Conservation (phyloP, 106 monocot genomes). For the Dendrobium catenatum region DNA sequence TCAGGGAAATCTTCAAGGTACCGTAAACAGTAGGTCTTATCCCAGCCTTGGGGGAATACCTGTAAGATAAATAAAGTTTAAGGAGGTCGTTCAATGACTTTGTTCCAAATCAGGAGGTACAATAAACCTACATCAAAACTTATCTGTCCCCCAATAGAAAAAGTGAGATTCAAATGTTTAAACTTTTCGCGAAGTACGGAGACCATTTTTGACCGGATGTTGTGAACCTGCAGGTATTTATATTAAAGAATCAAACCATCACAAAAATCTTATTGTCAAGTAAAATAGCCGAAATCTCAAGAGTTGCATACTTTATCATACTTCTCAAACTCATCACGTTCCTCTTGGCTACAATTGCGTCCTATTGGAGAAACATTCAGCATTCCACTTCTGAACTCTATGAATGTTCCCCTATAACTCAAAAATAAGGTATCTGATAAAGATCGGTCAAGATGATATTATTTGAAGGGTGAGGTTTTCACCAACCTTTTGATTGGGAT, state of each 20-base stretch:
- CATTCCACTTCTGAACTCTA: conserved; percentile 97
- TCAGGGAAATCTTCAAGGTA: conserved; percentile 75
- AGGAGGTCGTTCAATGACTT: background rate
- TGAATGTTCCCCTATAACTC: conserved; percentile 81
- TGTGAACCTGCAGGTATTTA: conserved; percentile 47
- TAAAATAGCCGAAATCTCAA: background rate
- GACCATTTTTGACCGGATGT: conserved; percentile 81
- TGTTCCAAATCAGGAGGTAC: background rate
- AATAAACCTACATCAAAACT: conserved; percentile 84
- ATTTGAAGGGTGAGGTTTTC: background rate
- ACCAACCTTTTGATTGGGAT: conserved; percentile 90
- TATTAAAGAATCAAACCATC: background rate
- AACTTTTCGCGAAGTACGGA: conserved; percentile 80
- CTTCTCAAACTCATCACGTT: conserved; percentile 87
- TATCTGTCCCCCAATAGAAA: conserved; percentile 97
- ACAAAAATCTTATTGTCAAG: background rate
- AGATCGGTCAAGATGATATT: background rate
- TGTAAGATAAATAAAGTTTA: conserved; percentile 16
- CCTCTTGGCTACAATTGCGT: conserved; percentile 93
- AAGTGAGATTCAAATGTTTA: conserved; percentile 74
- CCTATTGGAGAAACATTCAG: conserved; percentile 97
- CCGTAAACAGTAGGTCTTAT: conserved; percentile 90
- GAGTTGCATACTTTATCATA: conserved; percentile 77
- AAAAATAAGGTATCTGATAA: conserved; percentile 7
- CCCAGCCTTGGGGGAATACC: conserved; percentile 98